These are phyloP conservation scores for Clathrus columnatus DNA, from an alignment of 768 basidiomycete genomes.

Conservation along the genomic window DNA sequence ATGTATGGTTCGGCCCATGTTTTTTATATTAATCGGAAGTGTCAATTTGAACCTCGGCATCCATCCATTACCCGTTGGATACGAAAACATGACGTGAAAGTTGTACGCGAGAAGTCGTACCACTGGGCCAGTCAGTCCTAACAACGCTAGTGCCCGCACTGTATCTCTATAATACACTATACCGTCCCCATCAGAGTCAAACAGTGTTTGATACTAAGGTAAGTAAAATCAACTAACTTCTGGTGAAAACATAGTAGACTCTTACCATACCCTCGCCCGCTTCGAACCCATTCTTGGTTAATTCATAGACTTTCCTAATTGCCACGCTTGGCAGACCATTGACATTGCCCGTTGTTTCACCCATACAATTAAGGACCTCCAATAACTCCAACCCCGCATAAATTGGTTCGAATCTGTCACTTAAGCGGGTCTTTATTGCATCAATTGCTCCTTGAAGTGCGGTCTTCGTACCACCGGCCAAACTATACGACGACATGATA, in stretches of 20 bases:
- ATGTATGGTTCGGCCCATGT: slow-evolving; percentile 18
- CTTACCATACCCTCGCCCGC: slow-evolving; percentile 16
- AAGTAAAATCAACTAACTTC: neutral
- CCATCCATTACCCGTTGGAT: slow-evolving; percentile 19
- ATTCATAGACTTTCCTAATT: slow-evolving; percentile 15
- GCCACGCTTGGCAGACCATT: slow-evolving; percentile 20
- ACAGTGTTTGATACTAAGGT: slow-evolving; percentile 19
- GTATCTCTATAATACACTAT: slow-evolving; percentile 17
- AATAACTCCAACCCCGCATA: neutral
- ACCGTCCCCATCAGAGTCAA: slow-evolving; percentile 20
- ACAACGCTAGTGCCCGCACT: slow-evolving; percentile 16
- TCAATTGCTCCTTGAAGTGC: neutral
- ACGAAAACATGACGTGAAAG: slow-evolving; percentile 18
- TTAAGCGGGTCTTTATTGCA: neutral
- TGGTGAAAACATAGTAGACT: neutral
- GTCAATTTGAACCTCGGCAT: slow-evolving; percentile 15
- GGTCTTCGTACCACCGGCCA: neutral
- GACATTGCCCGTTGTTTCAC: slow-evolving; percentile 11
- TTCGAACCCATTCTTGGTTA: slow-evolving; percentile 18
- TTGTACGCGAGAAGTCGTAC: slow-evolving; percentile 19
- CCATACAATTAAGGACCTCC: neutral
- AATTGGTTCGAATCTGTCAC: neutral
- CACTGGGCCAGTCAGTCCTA: slow-evolving; percentile 17
- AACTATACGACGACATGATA: neutral
- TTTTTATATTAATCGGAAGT: slow-evolving; percentile 17